Percentiles rank a stretch among this genome's conserved stretches.
Evolutionary conservation across 2,329 filamentous ascomycete species (phyloP).

Genomic region (Fusarium siculi): DNA sequence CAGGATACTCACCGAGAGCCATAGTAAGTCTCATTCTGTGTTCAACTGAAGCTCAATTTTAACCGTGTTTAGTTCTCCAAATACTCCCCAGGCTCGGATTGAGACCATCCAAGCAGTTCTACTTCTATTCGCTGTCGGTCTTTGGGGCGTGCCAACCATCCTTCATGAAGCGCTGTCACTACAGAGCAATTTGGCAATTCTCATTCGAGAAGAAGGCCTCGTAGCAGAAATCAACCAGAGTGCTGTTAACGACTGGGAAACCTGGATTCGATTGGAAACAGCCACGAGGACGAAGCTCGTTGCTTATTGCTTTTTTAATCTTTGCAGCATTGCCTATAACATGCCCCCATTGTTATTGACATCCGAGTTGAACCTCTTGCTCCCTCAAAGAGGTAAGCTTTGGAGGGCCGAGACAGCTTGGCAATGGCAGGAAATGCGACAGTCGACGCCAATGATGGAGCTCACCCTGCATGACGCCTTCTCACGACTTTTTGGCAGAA

Average conservation of each 20-base stretch:
- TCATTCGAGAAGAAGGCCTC: constrained; percentile 69
- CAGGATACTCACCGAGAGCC: constrained; percentile 69
- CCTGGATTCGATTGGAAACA: constrained; percentile 68
- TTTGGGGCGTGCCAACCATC: constrained; percentile 71
- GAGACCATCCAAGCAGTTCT: constrained; percentile 74
- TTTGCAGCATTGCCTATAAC: constrained; percentile 71
- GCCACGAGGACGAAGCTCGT: constrained; percentile 69
- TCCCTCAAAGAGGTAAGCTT: constrained; percentile 65
- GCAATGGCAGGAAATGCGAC: constrained; percentile 69
- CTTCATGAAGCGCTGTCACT: constrained; percentile 68
- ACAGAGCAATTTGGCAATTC: constrained; percentile 66
- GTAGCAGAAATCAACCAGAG: constrained; percentile 59
- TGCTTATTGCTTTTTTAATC: constrained; percentile 70
- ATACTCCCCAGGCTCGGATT: constrained; percentile 67
- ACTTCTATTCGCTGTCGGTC: constrained; percentile 67
- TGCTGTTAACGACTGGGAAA: constrained; percentile 64
- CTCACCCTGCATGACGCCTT: constrained; percentile 68
- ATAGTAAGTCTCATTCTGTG: constrained; percentile 58
- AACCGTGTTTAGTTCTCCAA: constrained; percentile 59
- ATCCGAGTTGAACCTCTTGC: constrained; percentile 65
- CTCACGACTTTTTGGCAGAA: constrained; percentile 63
- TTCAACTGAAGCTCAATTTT: neutral
- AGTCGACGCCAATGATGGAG: constrained; percentile 61
- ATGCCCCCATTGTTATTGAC: constrained; percentile 68
- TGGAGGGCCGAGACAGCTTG: constrained; percentile 68